Base-by-base conservation (phyloP, 2,329 filamentous ascomycete species). In the Epichloe elymi region DNA sequence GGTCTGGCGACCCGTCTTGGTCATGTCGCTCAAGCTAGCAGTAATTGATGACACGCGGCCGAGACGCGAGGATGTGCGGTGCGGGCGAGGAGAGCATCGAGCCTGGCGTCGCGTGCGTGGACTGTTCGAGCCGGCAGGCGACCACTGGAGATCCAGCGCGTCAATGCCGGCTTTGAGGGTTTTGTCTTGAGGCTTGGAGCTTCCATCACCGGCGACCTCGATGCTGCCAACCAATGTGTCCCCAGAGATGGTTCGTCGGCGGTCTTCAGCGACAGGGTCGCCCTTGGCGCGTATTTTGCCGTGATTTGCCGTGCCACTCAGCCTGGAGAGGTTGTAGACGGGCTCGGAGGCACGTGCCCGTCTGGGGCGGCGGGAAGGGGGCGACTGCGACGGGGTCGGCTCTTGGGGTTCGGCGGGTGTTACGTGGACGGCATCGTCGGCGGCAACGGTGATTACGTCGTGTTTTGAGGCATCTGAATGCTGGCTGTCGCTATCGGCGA, bases 291-390 rank as follows among this genome's bases (percentile, higher is more conserved):
- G 73, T 66, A 68, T 74, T 58, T 75, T 78, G 48, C 75, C 80
- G 57, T 84, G 80, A 42, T 75, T 72, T 30, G 75, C 74, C 46
- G 79, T 85, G 57, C 82, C 81, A 52, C 74, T 75, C 48, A 85
- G 70, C 58, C 78, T 74, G 56, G 79, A 73, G 15, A 85, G 67
- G 59, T 88, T 88, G 67, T 88, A 88, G 15, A 82, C 76, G 12
- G 78, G 74, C 17, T 79, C 69, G 49, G 72, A 74, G n/a, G 67
- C 60, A 55, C 78, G 74, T 38, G 73, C 69, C 59, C 82, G 78
- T 58, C 74, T 75, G 54, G 76, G 72, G 51, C 80, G 76, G 50
- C 62, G 60, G 48, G 64, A 57, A n/a, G 67, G 57, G 8, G 65
- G 60, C 42, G 54, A 56, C 33, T 50, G 48, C 47, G 46, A 50